Evolutionary conservation across 78 protist species (phyloP), one percentile per base, ranked within the genome.

Genomic region (Tieghemostelium lacteum): DNA sequence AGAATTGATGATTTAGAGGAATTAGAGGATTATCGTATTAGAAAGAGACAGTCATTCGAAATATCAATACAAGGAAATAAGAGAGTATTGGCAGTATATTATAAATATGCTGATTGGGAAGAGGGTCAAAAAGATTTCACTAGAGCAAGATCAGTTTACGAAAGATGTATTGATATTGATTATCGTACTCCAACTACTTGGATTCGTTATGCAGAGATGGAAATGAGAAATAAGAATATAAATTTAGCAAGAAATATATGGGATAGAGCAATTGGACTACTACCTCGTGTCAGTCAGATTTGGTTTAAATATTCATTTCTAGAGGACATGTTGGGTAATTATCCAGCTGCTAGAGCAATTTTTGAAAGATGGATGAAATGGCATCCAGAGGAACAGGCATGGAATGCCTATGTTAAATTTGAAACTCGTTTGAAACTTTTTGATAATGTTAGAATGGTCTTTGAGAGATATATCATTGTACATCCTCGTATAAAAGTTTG

Each of bases 191-290:
- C 20, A 4, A n/a, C 61, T 10, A 14, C 96, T 26, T 99, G 98
- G 97, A 22, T 96, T n/a, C 36, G 78, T 34, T 99, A 98, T 72
- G 98, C 99, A 17, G 99, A 99, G 78, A 95, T 97, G 98, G 99
- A 99, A 86, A 98, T 98, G 99, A 17, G 89, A 16, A 39, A 93
- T 73, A 60, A 74, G 60, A 54, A 83, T 67, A 74, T 98, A 67
- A 98, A 98, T 86, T 92, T 73, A 33, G 99, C 99, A 1, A 95
- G 99, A 22, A 99, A 99, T 67, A 86, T 99, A 2, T 97, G 87
- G 94, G 98, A 98, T 63, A 96, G 99, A 28, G 99, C 99, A 6
- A 97, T 97, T 26, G 60, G 95, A 3, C 31, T 85, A 14, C 92
- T 99, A 20, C 99, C 99, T 14, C 86, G 99, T 12, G 96, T 73